Evolutionary conservation across 768 basidiomycete species (phyloP).

Genomic region (Trametes villosa): DNA sequence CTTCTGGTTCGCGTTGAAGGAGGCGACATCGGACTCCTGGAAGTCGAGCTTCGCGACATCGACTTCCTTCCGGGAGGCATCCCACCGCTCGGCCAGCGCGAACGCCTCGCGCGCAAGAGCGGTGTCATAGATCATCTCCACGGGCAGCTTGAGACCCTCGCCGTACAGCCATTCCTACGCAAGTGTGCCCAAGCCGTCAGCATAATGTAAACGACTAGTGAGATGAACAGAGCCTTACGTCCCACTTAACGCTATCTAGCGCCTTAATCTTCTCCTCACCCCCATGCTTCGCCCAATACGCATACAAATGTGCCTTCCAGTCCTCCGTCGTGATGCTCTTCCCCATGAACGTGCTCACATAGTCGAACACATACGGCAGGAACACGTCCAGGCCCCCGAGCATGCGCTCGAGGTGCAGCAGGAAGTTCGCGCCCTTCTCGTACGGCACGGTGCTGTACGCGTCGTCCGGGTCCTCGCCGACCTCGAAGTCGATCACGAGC

Average conservation of each 20-base stretch:
- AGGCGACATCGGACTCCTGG: conserved; percentile 57
- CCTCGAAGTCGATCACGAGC: conserved; percentile 74
- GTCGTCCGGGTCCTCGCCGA: conserved; percentile 78
- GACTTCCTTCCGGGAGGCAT: conserved; percentile 54
- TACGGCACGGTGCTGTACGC: conserved; percentile 80
- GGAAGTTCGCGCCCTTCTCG: conserved; percentile 88
- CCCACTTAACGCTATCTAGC: conserved; percentile 76
- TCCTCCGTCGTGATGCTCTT: conserved; percentile 82
- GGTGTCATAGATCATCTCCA: conserved; percentile 73
- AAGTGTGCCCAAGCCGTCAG: background rate
- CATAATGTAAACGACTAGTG: background rate
- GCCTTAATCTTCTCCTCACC: conserved; percentile 63
- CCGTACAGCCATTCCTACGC: conserved; percentile 81
- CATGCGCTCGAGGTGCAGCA: conserved; percentile 77
- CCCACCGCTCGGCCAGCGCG: conserved; percentile 75
- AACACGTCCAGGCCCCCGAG: conserved; percentile 86
- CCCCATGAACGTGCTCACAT: conserved; percentile 80
- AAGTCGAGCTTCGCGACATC: conserved; percentile 58
- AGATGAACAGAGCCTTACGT: too few species aligned
- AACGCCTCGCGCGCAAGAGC: conserved; percentile 73
- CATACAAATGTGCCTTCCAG: conserved; percentile 82
- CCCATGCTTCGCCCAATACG: conserved; percentile 64
- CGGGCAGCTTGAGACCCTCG: conserved; percentile 74
- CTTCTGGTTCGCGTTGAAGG: conserved; percentile 77
- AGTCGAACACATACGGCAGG: conserved; percentile 82